These are phyloP conservation scores for Populus hybrid DNA, from an alignment of 441 rosid genomes.

Conservation along the genomic window DNA sequence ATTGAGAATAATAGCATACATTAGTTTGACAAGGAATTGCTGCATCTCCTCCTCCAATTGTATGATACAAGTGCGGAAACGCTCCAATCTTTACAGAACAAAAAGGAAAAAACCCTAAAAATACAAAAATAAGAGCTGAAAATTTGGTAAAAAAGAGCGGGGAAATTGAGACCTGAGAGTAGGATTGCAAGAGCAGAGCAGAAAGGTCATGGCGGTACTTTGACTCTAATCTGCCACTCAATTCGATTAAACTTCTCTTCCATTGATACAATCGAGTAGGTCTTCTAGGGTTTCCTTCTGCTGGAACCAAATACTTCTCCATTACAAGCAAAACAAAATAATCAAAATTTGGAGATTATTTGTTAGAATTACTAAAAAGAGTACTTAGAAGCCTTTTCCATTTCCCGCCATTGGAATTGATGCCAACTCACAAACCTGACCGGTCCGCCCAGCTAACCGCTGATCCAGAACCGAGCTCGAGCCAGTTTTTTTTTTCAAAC, in stretches of 20 bases:
- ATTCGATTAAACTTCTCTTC: conserved; percentile 56
- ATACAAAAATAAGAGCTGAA: background rate
- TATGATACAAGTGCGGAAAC: conserved; percentile 60
- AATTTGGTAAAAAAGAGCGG: background rate
- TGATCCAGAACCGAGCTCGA: too few species aligned
- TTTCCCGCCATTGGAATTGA: conserved; percentile 11
- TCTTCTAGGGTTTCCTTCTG: conserved; percentile 15
- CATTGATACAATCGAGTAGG: conserved; percentile 28
- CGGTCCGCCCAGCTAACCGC: too few species aligned
- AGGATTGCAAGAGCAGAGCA: conserved; percentile 56
- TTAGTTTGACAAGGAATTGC: conserved; percentile 46
- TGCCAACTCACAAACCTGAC: background rate
- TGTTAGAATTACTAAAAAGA: too few species aligned
- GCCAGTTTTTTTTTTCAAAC: too few species aligned
- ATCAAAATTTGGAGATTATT: background rate
- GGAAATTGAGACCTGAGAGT: conserved; percentile 46
- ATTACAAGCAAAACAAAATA: background rate
- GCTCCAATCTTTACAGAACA: conserved; percentile 42
- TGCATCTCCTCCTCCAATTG: background rate
- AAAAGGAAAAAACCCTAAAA: background rate
- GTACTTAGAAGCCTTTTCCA: background rate
- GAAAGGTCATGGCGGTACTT: conserved; percentile 52
- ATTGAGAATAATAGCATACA: conserved; percentile 26
- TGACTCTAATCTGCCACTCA: conserved; percentile 54
- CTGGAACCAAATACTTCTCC: conserved; percentile 46